These are phyloP conservation scores for Diaporthe sp. DNA, from an alignment of 2,329 filamentous ascomycete species.

Conservation along the genomic window DNA sequence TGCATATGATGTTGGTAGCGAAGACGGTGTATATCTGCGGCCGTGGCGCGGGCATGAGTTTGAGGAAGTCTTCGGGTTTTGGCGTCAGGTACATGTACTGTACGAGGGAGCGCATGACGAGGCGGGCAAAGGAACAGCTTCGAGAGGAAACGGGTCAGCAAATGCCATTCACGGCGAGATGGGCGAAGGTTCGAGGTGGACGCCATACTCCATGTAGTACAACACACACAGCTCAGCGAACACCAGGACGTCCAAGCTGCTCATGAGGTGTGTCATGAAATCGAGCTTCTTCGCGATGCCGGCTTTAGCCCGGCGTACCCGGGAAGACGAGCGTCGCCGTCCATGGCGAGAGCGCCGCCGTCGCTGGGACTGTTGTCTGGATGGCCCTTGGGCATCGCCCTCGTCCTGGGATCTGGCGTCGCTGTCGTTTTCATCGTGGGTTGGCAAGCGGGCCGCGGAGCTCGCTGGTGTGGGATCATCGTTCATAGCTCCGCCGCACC, in stretches of 20 bases:
- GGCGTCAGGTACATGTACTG: constrained; percentile 76
- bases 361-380: constrained; percentile 27
- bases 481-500: constrained; percentile 61
- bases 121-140: constrained; percentile 75
- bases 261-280: constrained; percentile 72
- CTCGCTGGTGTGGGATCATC: constrained; percentile 58
- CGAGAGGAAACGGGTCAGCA: constrained; percentile 20
- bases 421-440: constrained; percentile 36
- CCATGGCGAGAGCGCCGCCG: constrained; percentile 25
- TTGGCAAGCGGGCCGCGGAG: constrained; percentile 53
- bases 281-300: constrained; percentile 68
- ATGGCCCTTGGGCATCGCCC: constrained; percentile 29
- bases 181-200: not conserved
- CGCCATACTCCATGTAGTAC: constrained; percentile 77
- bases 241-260: constrained; percentile 72
- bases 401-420: constrained; percentile 28
- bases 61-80: constrained; percentile 68
- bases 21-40: constrained; percentile 71
- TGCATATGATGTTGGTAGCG: constrained; percentile 71
- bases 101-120: constrained; percentile 69
- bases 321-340: constrained; percentile 40
- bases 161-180: constrained; percentile 41
- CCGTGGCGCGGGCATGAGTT: constrained; percentile 68
- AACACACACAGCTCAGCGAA: constrained; percentile 75
- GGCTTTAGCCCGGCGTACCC: constrained; percentile 45